phyloP scores from a whole-genome alignment of 371 early-diverging fungal genomes.

The Rhizopus sp. region DNA sequence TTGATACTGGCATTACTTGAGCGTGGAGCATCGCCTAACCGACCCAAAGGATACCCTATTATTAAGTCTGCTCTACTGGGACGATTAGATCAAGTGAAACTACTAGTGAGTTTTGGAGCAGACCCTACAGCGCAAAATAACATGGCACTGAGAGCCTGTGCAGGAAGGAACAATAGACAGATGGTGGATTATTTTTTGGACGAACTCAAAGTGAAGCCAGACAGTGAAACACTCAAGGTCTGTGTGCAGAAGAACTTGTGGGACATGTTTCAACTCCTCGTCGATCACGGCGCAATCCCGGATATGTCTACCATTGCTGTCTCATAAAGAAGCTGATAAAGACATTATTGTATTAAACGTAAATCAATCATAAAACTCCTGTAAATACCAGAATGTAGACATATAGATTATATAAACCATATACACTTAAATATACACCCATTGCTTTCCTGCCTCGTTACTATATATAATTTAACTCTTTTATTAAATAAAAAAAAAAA shows the following conservation, averaged over 20 bases:
- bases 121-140: constrained; percentile 43
- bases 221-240: constrained; percentile 40
- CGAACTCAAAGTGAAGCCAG: constrained; percentile 44
- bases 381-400: neutral
- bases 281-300: constrained; percentile 55
- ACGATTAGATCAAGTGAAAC: constrained; percentile 38
- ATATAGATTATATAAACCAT: constrained; percentile 1
- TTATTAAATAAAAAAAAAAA: too few relatives aligned
- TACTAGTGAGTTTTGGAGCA: constrained; percentile 48
- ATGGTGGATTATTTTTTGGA: constrained; percentile 51
- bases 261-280: constrained; percentile 50
- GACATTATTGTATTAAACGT: too few relatives aligned
- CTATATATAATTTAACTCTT: neutral
- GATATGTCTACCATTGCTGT: constrained; percentile 43
- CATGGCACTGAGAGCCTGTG: constrained; percentile 49
- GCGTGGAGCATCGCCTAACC: constrained; percentile 44
- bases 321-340: neutral
- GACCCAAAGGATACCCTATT: constrained; percentile 57
- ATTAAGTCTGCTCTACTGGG: constrained; percentile 55
- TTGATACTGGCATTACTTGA: constrained; percentile 31
- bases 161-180: constrained; percentile 39
- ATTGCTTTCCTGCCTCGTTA: neutral
- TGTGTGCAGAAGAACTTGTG: constrained; percentile 45
- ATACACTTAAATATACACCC: neutral
- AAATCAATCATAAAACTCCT: too few relatives aligned